Conservation (phyloP, 225 moss, liverwort and hornwort genomes). For the Physcomitrium patens region DNA sequence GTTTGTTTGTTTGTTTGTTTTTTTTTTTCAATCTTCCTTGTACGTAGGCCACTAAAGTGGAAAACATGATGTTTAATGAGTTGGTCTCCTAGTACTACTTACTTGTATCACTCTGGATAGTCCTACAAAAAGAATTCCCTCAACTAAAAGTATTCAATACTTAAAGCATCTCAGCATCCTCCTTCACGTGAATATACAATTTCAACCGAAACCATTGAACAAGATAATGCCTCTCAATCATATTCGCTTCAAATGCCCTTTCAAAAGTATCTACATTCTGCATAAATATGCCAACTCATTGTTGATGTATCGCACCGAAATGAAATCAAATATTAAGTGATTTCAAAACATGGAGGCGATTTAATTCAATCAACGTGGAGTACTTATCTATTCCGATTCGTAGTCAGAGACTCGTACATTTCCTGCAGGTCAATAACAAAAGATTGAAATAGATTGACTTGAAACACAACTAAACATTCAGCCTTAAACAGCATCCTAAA, state of each 20-base stretch:
- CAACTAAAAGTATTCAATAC: conserved; percentile 8
- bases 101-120: neutral
- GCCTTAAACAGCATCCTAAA: conserved; percentile 15
- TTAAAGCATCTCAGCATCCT: conserved; percentile 15
- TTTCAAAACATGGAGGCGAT: conserved; percentile 21
- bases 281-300: conserved; percentile 23
- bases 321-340: neutral
- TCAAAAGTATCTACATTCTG: conserved; percentile 85
- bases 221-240: conserved; percentile 73
- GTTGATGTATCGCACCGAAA: conserved; percentile 13
- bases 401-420: conserved; percentile 76
- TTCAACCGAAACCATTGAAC: conserved; percentile 13
- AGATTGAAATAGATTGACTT: conserved; percentile 13
- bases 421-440: conserved; percentile 58
- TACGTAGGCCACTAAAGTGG: conserved; percentile 75
- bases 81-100: neutral
- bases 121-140: neutral
- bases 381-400: conserved; percentile 30
- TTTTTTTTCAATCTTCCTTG: conserved; percentile 87
- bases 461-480: neutral
- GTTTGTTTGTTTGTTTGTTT: too few relatives aligned
- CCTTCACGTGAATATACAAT: neutral
- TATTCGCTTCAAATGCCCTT: conserved; percentile 64
- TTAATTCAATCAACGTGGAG: conserved; percentile 9
- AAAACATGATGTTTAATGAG: conserved; percentile 20